phyloP scores from a whole-genome alignment of 345 rosid species.

The Rhizophora mangle region DNA sequence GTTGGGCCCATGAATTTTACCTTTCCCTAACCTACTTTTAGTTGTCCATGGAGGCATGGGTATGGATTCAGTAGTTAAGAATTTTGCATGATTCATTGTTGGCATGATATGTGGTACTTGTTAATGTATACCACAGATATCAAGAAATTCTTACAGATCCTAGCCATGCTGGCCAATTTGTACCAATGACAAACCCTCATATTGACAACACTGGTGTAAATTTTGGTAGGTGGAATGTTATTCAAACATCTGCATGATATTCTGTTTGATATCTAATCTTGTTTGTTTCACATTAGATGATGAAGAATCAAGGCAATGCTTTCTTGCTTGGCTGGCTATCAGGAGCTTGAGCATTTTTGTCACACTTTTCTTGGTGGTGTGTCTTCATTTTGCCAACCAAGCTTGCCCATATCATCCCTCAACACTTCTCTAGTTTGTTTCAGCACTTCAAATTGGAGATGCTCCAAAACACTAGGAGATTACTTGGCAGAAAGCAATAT shows the following conservation, averaged over 20 bases:
- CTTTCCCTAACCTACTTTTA: neutral
- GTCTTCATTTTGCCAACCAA: neutral
- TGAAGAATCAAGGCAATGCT: constrained; percentile 83
- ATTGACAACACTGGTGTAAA: constrained; percentile 97
- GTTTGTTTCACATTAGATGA: constrained; percentile 49
- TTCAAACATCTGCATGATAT: neutral
- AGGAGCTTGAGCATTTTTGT: constrained; percentile 61
- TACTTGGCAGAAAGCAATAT: constrained; percentile 82
- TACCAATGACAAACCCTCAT: constrained; percentile 92
- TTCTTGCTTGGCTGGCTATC: constrained; percentile 85
- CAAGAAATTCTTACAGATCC: constrained; percentile 98
- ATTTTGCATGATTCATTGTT: neutral
- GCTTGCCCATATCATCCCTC: neutral
- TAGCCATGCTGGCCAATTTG: constrained; percentile 96
- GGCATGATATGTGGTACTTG: neutral
- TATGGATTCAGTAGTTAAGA: neutral
- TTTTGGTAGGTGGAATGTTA: constrained; percentile 48
- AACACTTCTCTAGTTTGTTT: constrained; percentile 11
- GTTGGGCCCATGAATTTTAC: neutral
- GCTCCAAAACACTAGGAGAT: constrained; percentile 67
- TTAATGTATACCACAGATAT: constrained; percentile 49
- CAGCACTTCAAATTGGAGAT: constrained; percentile 96
- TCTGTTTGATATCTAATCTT: constrained; percentile 9
- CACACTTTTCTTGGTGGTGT: neutral
- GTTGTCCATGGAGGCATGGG: neutral